Evolutionary conservation across 106 monocot species (phyloP), one percentile per base, ranked within the genome.

Genomic region (Acorus calamus): DNA sequence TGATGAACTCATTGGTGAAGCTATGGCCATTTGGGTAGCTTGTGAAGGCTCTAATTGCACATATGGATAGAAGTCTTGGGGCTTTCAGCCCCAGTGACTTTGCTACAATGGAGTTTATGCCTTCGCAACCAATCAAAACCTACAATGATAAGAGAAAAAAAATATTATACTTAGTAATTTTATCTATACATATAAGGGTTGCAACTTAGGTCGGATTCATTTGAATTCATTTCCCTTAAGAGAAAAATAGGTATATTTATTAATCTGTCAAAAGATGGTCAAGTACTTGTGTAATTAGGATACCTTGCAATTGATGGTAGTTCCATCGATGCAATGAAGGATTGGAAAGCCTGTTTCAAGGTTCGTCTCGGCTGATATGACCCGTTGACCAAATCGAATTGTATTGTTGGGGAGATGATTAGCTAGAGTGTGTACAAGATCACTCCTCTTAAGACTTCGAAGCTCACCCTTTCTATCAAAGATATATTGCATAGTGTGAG

Each of bases 41-140:
- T 14, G 84, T 66, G 57, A 74, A 57, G 14, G 70, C 73, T 46
- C 65, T 49, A 2, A 64, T 51, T 1, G 49, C 59, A 56, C 48
- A 13, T 4, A 28, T 11, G 4, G 63, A 56, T 42, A 60, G 59
- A 3, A 43, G 46, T 14, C 55, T 80, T 47, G 74, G 62, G 12
- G 56, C 46, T 14, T 58, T 50, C 2, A 80, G 63, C 9, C 74
- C 70, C 13, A 85, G 28, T 6, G 67, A 50, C 6, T 54, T 85
- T 43, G 77, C 69, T 50, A 79, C 65, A 9, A 76, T 45, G 11
- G 84, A 84, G 48, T 80, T 73, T 46, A 62, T 64, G 51, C 84
- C 84, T 44, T 85, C 84, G 7, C 80, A 85, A 11, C 77, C 80
- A 63, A 85, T 68, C 14, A 85, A 46, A 68, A 85, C 64, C 83